phyloP scores from a whole-genome alignment of 306 rosid genomes.

The Prosopis cineraria region DNA sequence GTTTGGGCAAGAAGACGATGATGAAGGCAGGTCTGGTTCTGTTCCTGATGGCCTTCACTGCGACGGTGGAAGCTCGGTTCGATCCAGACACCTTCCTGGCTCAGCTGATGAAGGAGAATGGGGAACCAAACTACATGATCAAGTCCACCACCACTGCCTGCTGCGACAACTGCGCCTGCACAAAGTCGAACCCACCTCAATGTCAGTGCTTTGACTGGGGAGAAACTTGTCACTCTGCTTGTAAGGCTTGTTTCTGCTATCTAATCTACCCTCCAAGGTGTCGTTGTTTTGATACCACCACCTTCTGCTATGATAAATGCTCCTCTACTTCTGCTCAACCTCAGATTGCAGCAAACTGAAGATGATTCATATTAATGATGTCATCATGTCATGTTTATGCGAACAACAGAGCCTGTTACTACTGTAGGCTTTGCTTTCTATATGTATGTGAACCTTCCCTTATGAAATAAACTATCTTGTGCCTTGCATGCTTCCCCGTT shows the following conservation, averaged over 20 bases:
- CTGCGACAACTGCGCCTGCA: background rate
- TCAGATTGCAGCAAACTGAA: too few species aligned
- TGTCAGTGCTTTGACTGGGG: background rate
- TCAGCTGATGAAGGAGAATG: background rate
- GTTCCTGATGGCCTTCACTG: background rate
- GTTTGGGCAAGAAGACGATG: too few species aligned
- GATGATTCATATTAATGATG: too few species aligned
- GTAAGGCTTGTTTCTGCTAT: background rate
- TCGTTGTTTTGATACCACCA: background rate
- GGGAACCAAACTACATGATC: background rate
- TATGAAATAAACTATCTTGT: too few species aligned
- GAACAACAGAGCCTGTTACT: too few species aligned
- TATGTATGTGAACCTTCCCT: too few species aligned
- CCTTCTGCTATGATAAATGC: background rate
- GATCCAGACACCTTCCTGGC: constrained; percentile 8
- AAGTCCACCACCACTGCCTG: constrained; percentile 16
- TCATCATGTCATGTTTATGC: too few species aligned
- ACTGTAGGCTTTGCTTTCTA: too few species aligned
- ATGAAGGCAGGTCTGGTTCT: background rate
- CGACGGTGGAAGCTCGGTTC: constrained; percentile 24
- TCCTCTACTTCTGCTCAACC: too few species aligned
- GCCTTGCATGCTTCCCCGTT: too few species aligned
- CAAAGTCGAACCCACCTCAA: constrained; percentile 2
- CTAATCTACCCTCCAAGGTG: background rate
- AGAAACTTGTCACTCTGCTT: background rate